phyloP scores from a whole-genome alignment of 441 rosid genomes.

The Erodium trifolium region DNA sequence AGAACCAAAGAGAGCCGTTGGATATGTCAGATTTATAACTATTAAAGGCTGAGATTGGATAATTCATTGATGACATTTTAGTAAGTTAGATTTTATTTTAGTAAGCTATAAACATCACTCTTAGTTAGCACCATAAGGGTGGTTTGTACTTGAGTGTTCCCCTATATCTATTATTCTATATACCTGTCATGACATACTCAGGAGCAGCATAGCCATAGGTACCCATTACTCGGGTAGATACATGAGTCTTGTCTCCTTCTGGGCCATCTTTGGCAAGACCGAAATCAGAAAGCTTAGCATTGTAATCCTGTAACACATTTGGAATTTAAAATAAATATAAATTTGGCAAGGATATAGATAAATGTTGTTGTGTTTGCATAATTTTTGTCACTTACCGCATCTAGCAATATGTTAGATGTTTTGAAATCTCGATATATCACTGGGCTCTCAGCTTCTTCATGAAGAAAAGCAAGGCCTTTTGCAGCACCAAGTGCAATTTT shows the following conservation, averaged over 20 bases:
- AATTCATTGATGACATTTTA: too few relatives aligned
- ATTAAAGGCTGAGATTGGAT: too few relatives aligned
- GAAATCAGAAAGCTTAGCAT: constrained; percentile 43
- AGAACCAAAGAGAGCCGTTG: too few relatives aligned
- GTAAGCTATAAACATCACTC: too few relatives aligned
- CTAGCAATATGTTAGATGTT: constrained; percentile 39
- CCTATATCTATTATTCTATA: background rate
- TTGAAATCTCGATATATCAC: constrained; percentile 45
- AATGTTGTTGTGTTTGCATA: background rate
- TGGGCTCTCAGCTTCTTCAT: constrained; percentile 39
- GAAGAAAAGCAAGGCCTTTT: constrained; percentile 46
- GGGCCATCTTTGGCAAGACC: constrained; percentile 45
- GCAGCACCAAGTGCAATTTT: constrained; percentile 18
- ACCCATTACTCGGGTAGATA: constrained; percentile 36
- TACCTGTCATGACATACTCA: constrained; percentile 44
- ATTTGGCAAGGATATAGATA: background rate
- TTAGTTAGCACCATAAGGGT: too few relatives aligned
- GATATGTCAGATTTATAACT: too few relatives aligned
- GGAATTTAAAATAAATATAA: background rate
- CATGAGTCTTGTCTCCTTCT: constrained; percentile 38
- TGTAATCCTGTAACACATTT: constrained; percentile 31
- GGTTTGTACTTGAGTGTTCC: too few relatives aligned
- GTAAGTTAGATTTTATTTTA: too few relatives aligned
- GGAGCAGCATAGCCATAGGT: constrained; percentile 48
- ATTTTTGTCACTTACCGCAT: constrained; percentile 24